Conservation (phyloP, 2,329 filamentous ascomycete genomes). For the Penicillium fuscoglaucum region DNA sequence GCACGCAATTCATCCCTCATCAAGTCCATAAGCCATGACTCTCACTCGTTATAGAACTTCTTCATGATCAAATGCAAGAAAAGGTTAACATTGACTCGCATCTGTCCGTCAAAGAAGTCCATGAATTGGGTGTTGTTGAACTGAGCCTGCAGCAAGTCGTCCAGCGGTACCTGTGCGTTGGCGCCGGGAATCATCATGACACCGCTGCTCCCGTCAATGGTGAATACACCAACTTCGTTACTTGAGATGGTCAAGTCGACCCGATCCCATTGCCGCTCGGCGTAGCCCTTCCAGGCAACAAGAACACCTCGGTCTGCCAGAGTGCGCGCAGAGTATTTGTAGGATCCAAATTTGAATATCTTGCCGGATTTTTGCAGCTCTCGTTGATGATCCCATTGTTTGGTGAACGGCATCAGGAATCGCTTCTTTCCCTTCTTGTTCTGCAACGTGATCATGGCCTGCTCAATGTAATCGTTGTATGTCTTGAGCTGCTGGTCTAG, state of each 20-base stretch:
- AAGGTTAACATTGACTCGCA: constrained; percentile 93
- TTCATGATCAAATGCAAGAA: constrained; percentile 96
- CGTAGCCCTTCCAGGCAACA: constrained; percentile 83
- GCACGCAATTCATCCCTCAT: constrained; percentile 23
- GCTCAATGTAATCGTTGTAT: constrained; percentile 99
- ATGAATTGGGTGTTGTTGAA: constrained; percentile 97
- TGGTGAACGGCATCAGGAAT: constrained; percentile 94
- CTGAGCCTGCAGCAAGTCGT: constrained; percentile 92
- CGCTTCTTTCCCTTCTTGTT: constrained; percentile 95
- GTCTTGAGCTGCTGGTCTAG: constrained; percentile 93
- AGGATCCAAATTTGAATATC: constrained; percentile 95
- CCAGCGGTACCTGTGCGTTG: constrained; percentile 82
- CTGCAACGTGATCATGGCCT: constrained; percentile 94
- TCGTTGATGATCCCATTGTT: constrained; percentile 97
- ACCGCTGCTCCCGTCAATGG: constrained; percentile 83
- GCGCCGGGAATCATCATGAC: constrained; percentile 96
- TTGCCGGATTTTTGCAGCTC: constrained; percentile 90
- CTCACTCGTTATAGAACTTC: constrained; percentile 78
- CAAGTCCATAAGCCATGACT: constrained; percentile 21
- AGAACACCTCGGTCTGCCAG: constrained; percentile 92
- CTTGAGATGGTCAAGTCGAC: constrained; percentile 93
- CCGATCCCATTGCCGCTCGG: constrained; percentile 81
- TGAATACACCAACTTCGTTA: constrained; percentile 92
- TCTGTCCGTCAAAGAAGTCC: constrained; percentile 83
- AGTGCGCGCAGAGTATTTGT: constrained; percentile 90